Base-by-base conservation (phyloP, 2,329 filamentous ascomycete species). In the Zymoseptoria pseudotritici region DNA sequence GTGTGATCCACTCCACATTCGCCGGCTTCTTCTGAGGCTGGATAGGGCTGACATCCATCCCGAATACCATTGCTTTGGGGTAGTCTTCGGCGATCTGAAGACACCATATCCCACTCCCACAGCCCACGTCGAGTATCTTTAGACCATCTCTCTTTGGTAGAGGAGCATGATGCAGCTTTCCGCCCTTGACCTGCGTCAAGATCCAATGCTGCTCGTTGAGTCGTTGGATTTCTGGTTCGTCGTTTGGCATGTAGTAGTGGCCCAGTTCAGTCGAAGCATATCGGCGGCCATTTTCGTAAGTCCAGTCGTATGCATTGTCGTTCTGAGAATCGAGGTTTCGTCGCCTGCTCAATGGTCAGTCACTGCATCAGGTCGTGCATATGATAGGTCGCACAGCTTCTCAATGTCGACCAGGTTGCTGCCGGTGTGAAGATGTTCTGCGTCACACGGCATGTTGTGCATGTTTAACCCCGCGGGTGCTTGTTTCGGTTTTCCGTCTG, bases 191-290 rank as follows among this genome's bases (percentile, higher is more conserved):
- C 55, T 63, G 59, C 17, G 66, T 67, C 31, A 66, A 54, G 21
- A 64, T 60, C 58, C 60, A 64, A 53, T 67, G 66, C 29, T 67
- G 65, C 24, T 67, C 63, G 54, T 67, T 66, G 13, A 67, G 63
- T 29, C 66, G 60, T 22, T 66, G 66, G 52, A 67, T 66, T 36
- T 67, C 66, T 19, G 66, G 64, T 46, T 63, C 60, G 24, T 67
- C 66, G 51, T 65, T 66, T 17, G 66, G 66, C 65, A 67, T 67
- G 59, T 65, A 67, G 57, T 67, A 67, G 50, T 66, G 59, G 5
- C 65, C 65, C 17, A 67, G 55, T 24, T 64, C 60, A 52, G 57
- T 60, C 10, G 65, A 67, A 11, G 65, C 65, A 57, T 67, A 67
- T 49, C 65, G 64, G 20, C 65, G 65, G 53, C 64, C 64, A 26